Conservation (phyloP, 148 eudicot genomes). For the Rhododendron ferrugineum region DNA sequence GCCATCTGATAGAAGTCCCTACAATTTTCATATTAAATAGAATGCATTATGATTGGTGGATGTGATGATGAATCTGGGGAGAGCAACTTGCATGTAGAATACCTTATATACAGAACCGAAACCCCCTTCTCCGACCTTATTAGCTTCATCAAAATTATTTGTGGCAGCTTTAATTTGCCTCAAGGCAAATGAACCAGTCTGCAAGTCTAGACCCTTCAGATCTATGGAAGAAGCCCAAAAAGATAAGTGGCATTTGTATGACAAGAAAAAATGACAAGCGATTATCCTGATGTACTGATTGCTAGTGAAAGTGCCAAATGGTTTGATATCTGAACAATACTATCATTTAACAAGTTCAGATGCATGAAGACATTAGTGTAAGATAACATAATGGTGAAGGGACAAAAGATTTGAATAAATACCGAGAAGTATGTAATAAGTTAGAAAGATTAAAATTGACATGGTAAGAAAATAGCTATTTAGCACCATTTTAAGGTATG, state of each 20-base stretch:
- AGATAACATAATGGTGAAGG: neutral
- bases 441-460: neutral
- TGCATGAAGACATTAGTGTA: neutral
- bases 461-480: neutral
- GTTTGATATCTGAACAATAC: neutral
- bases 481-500: neutral
- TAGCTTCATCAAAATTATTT: neutral
- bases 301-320: neutral
- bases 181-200: conserved; percentile 25
- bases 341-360: neutral
- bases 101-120: conserved; percentile 38
- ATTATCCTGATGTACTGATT: neutral
- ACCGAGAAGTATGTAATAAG: too few species aligned
- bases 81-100: neutral
- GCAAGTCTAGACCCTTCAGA: too few species aligned
- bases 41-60: too few species aligned
- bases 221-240: neutral
- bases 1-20: conserved; percentile 40
- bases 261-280: neutral
- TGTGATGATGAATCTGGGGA: too few species aligned
- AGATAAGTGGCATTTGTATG: neutral
- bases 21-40: neutral
- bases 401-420: neutral
- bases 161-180: neutral
- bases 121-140: neutral